Conservation (phyloP, 2,329 filamentous ascomycete species). For the Orbilia ellipsospora region DNA sequence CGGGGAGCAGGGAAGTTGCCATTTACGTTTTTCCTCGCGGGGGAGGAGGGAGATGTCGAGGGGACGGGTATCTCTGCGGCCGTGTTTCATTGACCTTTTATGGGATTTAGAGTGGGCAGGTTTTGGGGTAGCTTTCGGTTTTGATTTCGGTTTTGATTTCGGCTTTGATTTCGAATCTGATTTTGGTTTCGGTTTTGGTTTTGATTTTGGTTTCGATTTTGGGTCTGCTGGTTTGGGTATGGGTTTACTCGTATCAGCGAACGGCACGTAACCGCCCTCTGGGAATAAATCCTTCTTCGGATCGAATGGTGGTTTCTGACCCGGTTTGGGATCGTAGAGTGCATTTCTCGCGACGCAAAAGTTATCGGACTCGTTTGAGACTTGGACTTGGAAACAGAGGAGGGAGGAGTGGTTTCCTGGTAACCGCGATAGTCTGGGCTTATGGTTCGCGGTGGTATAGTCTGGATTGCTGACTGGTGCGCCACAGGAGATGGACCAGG, state of each 20-base stretch:
- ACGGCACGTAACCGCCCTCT: neutral
- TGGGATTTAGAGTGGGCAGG: too few relatives aligned
- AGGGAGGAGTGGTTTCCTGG: neutral
- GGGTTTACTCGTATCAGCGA: neutral
- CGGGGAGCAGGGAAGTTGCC: conserved; percentile 17
- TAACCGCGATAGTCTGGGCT: neutral
- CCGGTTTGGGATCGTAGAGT: conserved; percentile 5
- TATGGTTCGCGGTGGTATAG: neutral
- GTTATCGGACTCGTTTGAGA: conserved; percentile 28
- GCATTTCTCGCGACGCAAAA: conserved; percentile 44
- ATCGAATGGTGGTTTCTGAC: neutral
- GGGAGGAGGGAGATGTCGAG: neutral
- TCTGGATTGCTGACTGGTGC: neutral
- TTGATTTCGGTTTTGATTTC: neutral
- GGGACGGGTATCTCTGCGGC: too few relatives aligned
- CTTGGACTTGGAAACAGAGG: conserved; percentile 37
- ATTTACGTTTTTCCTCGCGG: neutral
- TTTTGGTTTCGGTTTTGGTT: neutral
- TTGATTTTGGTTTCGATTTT: neutral
- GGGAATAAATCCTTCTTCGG: conserved; percentile 28
- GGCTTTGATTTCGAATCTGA: neutral
- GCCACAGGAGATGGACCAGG: conserved; percentile 40
- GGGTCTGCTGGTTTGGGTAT: neutral
- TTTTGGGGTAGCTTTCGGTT: too few relatives aligned
- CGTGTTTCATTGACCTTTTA: too few relatives aligned